phyloP scores from a whole-genome alignment of 768 basidiomycete genomes.

The Leccinum variicolor region DNA sequence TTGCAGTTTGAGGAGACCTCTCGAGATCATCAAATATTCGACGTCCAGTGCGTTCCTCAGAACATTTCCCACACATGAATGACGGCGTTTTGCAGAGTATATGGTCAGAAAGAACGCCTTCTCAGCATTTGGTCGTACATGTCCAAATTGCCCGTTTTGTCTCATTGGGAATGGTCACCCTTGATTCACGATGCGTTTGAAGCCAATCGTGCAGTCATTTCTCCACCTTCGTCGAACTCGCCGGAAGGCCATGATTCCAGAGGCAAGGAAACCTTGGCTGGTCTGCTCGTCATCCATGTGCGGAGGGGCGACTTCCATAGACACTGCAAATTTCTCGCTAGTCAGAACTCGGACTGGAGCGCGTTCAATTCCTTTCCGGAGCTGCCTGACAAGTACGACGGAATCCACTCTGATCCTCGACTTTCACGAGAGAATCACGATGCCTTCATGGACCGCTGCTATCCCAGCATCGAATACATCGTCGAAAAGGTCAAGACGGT shows the following conservation, averaged over 20 bases:
- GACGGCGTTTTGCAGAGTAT: conserved; percentile 23
- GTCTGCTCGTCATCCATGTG: conserved; percentile 49
- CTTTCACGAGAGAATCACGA: conserved; percentile 19
- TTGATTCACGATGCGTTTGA: conserved; percentile 29
- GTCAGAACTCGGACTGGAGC: conserved; percentile 32
- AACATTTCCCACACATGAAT: neutral
- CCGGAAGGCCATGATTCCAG: conserved; percentile 3
- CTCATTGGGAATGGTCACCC: conserved; percentile 35
- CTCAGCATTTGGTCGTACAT: conserved; percentile 34
- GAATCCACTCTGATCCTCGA: conserved; percentile 25
- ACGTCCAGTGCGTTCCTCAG: conserved; percentile 9
- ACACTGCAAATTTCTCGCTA: conserved; percentile 41
- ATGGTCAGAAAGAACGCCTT: conserved; percentile 27
- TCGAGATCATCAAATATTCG: conserved; percentile 17
- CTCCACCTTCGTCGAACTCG: conserved; percentile 13
- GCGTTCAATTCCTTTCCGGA: conserved; percentile 44
- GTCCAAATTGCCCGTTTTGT: conserved; percentile 30
- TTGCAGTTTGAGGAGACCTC: conserved; percentile 31
- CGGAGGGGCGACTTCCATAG: conserved; percentile 46
- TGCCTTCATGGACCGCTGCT: conserved; percentile 38
- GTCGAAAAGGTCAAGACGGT: conserved; percentile 36
- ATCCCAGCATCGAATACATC: conserved; percentile 39
- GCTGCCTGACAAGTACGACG: conserved; percentile 35
- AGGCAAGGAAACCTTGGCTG: conserved; percentile 16
- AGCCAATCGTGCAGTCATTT: conserved; percentile 16